A percentile compares a stretch with the other conserved stretches of the same genome.
phyloP scores from a whole-genome alignment of 441 rosid genomes.

The Eutrema salsugineum region DNA sequence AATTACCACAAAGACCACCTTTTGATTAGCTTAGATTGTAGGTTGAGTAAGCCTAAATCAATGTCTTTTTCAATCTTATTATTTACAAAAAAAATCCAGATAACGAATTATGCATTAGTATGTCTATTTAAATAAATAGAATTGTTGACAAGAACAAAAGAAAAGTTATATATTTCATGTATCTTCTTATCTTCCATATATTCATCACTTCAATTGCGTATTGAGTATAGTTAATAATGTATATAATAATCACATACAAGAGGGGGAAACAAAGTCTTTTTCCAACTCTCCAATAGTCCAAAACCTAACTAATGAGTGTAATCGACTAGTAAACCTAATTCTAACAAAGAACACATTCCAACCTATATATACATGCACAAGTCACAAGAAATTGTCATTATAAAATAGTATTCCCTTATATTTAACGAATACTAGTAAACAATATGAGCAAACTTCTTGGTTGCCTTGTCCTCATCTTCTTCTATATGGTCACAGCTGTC shows the following conservation, averaged over 20 bases:
- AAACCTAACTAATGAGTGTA: neutral
- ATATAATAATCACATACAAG: neutral
- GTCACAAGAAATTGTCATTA: neutral
- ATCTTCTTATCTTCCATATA: neutral
- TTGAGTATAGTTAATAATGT: neutral
- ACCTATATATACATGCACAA: neutral
- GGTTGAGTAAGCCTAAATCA: constrained; percentile 21
- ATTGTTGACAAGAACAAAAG: neutral
- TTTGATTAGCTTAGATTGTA: constrained; percentile 22
- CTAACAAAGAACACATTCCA: neutral
- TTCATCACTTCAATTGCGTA: neutral
- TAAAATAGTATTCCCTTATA: neutral
- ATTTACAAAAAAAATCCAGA: neutral
- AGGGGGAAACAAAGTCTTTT: neutral
- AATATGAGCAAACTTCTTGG: constrained; percentile 21
- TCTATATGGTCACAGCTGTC: constrained; percentile 36
- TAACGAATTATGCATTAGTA: neutral
- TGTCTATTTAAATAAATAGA: neutral
- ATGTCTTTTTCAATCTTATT: neutral
- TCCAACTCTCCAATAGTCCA: neutral
- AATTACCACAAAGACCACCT: neutral
- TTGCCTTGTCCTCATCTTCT: constrained; percentile 28
- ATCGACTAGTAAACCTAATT: neutral
- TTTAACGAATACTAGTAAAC: neutral
- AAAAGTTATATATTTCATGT: neutral